Conservation (phyloP, 2,329 filamentous ascomycete species). For the Talaromyces sp. region DNA sequence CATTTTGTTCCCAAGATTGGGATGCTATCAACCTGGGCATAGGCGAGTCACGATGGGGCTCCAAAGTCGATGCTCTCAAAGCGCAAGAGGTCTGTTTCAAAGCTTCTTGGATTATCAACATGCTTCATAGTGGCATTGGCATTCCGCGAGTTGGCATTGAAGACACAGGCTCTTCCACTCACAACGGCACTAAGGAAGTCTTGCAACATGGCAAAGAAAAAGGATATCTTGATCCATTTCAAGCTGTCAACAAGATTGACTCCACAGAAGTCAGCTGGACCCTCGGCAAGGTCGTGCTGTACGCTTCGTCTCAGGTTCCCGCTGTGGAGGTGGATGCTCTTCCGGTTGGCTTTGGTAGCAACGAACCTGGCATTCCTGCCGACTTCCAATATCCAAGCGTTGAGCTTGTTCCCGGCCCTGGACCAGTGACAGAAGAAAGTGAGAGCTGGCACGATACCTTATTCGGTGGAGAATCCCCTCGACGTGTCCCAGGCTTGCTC, state of each 20-base stretch:
- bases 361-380: conserved; percentile 61
- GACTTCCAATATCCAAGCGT: conserved; percentile 76
- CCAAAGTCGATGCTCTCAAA: conserved; percentile 68
- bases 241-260: conserved; percentile 87
- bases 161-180: conserved; percentile 48
- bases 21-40: conserved; percentile 66
- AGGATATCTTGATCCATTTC: conserved; percentile 79
- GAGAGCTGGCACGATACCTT: conserved; percentile 61
- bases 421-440: conserved; percentile 31
- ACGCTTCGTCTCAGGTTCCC: conserved; percentile 83
- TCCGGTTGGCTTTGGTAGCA: conserved; percentile 90
- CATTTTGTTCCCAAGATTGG: conserved; percentile 86
- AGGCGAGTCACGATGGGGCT: conserved; percentile 63
- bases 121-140: conserved; percentile 92
- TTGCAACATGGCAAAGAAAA: conserved; percentile 66
- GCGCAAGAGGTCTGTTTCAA: conserved; percentile 94
- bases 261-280: conserved; percentile 96
- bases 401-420: conserved; percentile 33
- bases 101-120: conserved; percentile 94
- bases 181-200: conserved; percentile 70
- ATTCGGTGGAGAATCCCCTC: conserved; percentile 62
- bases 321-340: conserved; percentile 57
- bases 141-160: conserved; percentile 82
- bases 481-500: conserved; percentile 68
- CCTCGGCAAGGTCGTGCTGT: conserved; percentile 90